These are phyloP conservation scores for Aureobasidium melanogenum DNA, from an alignment of 2,329 filamentous ascomycete species.

Conservation along the genomic window DNA sequence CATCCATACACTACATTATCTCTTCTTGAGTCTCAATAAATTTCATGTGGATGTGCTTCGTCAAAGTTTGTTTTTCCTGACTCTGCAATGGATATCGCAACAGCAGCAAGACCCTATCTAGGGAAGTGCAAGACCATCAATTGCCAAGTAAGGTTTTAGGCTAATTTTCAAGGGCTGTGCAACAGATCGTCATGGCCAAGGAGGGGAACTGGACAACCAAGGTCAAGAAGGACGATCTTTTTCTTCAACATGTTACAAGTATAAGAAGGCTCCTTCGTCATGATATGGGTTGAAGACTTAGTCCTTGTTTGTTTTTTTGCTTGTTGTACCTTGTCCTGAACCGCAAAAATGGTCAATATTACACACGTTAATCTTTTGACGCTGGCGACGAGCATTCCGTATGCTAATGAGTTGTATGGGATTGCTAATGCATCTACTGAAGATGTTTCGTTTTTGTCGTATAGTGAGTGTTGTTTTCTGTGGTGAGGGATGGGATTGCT, in stretches of 20 bases:
- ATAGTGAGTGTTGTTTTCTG: constrained; percentile 16
- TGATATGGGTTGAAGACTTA: no score
- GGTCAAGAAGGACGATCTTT: not conserved
- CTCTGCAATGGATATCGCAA: not conserved
- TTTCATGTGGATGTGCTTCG: not conserved
- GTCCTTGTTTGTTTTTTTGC: no score
- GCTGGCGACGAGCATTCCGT: constrained; percentile 25
- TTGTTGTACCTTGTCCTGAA: no score
- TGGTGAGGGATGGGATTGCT: constrained; percentile 11
- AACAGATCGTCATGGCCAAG: not conserved
- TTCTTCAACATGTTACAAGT: not conserved
- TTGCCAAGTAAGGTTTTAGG: not conserved
- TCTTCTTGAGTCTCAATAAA: not conserved
- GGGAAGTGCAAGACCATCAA: not conserved
- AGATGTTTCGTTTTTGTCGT: constrained; percentile 16
- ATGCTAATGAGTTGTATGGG: constrained; percentile 20
- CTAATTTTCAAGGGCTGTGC: not conserved
- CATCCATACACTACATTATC: not conserved
- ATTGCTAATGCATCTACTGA: not conserved
- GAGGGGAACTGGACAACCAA: not conserved
- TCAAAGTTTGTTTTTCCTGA: not conserved
- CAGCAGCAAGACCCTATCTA: not conserved
- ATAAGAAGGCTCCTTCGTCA: not conserved
- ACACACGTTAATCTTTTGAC: constrained; percentile 24
- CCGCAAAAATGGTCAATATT: constrained; percentile 26